These are phyloP conservation scores for Botryotinia calthae DNA, from an alignment of 2,329 filamentous ascomycete species.

Conservation along the genomic window DNA sequence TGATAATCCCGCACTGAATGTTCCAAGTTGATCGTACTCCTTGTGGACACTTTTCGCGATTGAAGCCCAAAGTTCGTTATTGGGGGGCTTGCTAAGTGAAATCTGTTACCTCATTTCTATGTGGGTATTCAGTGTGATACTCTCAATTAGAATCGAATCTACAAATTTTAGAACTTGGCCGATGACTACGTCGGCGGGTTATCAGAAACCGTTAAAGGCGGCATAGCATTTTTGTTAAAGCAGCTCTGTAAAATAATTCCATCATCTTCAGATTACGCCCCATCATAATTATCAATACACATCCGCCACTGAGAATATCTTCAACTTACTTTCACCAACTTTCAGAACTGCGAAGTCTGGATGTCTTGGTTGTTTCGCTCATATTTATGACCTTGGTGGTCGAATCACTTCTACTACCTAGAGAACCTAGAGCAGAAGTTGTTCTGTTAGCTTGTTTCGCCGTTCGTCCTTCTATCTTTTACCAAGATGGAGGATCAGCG, in stretches of 20 bases:
- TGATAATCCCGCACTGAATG: background rate
- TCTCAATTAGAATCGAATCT: background rate
- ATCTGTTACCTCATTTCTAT: background rate
- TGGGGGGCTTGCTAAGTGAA: background rate
- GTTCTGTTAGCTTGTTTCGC: constrained; percentile 31
- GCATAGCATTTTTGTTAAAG: constrained; percentile 18
- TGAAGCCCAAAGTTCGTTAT: background rate
- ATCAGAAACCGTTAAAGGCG: constrained; percentile 9
- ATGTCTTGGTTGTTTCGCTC: background rate
- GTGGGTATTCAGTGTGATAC: background rate
- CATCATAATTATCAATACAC: background rate
- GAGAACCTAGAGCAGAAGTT: constrained; percentile 28
- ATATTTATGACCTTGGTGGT: constrained; percentile 19
- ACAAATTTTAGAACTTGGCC: background rate
- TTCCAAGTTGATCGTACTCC: background rate
- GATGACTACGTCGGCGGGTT: background rate
- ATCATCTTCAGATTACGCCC: background rate
- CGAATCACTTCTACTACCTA: constrained; percentile 6
- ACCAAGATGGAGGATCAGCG: constrained; percentile 63
- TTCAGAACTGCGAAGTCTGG: background rate
- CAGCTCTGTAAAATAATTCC: constrained; percentile 31
- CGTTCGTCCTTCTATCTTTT: constrained; percentile 35
- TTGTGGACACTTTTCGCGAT: background rate
- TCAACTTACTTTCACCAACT: no score
- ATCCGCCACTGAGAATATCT: background rate